Percentiles rank a stretch among this genome's conserved stretches.
phyloP scores from a whole-genome alignment of 352 stramenopile genomes.

The Globisporangium megalacanthum region DNA sequence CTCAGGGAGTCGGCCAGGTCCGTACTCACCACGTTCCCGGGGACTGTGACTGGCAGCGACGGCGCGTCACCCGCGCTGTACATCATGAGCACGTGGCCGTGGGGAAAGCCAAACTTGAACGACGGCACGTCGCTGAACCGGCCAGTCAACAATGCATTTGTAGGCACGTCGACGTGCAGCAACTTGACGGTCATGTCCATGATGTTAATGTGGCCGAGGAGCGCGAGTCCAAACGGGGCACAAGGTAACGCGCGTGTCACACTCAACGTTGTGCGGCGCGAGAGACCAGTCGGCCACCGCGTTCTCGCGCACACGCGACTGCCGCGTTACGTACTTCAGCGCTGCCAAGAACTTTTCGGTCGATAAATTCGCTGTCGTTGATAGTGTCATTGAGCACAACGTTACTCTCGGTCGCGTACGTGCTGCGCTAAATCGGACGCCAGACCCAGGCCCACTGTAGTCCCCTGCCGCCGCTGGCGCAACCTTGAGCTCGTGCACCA shows the following conservation, averaged over 20 bases:
- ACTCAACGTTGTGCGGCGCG: neutral
- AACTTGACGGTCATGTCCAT: constrained; percentile 6
- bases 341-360: neutral
- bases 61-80: constrained; percentile 12
- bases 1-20: constrained; percentile 3
- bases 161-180: neutral
- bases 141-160: neutral
- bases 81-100: constrained; percentile 12
- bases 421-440: too few species aligned
- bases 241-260: neutral
- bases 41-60: constrained; percentile 1
- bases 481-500: constrained; percentile 2
- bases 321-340: constrained; percentile 1
- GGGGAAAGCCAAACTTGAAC: constrained; percentile 8
- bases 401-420: too few species aligned
- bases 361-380: too few species aligned
- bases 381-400: too few species aligned
- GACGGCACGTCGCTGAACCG: constrained; percentile 1
- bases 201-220: neutral
- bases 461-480: too few species aligned
- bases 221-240: neutral
- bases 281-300: neutral
- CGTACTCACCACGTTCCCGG: neutral
- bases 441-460: too few species aligned
- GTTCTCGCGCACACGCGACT: neutral